Percentiles rank a stretch among this genome's conserved stretches.
These are phyloP conservation scores for Erigeron philadelphicus DNA, from an alignment of 140 eudicot genomes.

Conservation along the genomic window DNA sequence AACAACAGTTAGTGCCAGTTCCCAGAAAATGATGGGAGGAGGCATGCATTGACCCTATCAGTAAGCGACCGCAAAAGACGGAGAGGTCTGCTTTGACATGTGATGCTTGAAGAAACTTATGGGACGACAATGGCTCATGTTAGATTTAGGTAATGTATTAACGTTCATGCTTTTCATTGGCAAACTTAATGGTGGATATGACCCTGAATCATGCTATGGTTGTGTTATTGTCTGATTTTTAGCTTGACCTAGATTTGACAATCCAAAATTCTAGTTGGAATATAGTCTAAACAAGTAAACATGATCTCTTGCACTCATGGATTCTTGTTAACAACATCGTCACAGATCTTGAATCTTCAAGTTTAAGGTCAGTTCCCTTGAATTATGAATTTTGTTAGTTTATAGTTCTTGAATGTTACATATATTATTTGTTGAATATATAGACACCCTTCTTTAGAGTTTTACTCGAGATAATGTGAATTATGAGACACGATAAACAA, in stretches of 20 bases:
- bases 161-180: not conserved
- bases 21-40: slow-evolving; percentile 81
- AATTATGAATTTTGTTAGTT: too few relatives aligned
- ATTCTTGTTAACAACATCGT: too few relatives aligned
- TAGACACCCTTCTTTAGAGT: too few relatives aligned
- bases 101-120: not conserved
- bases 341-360: not conserved
- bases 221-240: not conserved
- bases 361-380: slow-evolving; percentile 13
- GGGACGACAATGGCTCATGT: slow-evolving; percentile 3
- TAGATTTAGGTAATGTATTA: not conserved
- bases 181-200: slow-evolving; percentile 2
- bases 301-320: too few relatives aligned
- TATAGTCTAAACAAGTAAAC: too few relatives aligned
- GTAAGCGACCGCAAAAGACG: slow-evolving; percentile 92
- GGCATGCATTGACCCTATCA: slow-evolving; percentile 74
- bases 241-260: not conserved
- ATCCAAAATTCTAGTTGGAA: not conserved
- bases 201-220: not conserved
- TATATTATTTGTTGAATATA: too few relatives aligned
- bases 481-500: too few relatives aligned
- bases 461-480: too few relatives aligned
- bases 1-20: slow-evolving; percentile 62
- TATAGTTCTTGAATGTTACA: too few relatives aligned
- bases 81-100: slow-evolving; percentile 65